Base-by-base conservation (phyloP, 139 green algal species). In the Tetraselmis striata region DNA sequence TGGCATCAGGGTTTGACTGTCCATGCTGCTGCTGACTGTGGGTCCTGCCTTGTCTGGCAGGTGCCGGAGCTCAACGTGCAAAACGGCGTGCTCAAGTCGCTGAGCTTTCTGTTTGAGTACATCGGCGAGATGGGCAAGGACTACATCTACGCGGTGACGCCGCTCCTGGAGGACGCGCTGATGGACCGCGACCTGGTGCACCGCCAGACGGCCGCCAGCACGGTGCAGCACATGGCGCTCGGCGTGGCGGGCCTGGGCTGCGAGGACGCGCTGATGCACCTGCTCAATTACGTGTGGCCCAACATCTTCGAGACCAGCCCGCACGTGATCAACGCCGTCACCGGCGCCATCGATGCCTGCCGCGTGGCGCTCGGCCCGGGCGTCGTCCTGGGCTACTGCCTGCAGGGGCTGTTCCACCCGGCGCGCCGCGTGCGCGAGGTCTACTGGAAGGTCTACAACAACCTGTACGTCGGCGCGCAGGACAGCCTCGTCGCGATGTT, bases 81-180 rank as follows among this genome's bases (percentile, higher is more conserved):
- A 91, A 99, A 99, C 81, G 97, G 97, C 77, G 96, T 98, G 83
- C 92, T 98, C 78, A 97, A 99, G 91, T 95, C 94, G n/a, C 93
- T 99, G 79, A 95, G 89, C 75, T 99, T 99, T 89, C 92, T 99
- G 89, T 99, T 99, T 84, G 97, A 99, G 90, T 99, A 99, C 93
- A 98, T 99, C 32, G 97, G 97, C n/a, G 97, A 99, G 90, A 98
- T 98, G 95, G 97, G 96, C 83, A 97, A 97, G 90, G 96, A 99
- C 91, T 98, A 98, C 94, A 97, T 99, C 87, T 98, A 99, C 85
- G 94, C 97, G 2, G 97, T 99, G 32, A 91, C 91, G 1, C 97
- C 97, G 1, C 86, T 99, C 83, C 91, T 99, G 81, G 93, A 98
- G 88, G 96, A 99, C 80, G 96, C 96, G 0, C 90, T 99, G 27